Base-by-base conservation (phyloP, 331 rosid genomes). In the Cucumis variabilis region DNA sequence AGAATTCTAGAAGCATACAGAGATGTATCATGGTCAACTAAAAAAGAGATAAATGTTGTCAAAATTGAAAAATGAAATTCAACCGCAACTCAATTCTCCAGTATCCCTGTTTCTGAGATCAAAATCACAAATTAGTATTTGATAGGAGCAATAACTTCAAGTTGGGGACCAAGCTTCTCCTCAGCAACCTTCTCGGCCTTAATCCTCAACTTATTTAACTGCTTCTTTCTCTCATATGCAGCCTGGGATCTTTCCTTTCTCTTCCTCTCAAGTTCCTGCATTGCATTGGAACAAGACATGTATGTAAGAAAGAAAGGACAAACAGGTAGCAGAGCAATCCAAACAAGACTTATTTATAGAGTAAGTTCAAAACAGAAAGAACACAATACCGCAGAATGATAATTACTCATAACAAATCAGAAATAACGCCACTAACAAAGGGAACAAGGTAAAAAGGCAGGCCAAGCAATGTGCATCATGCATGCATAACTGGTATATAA, bases 191-290 rank as follows among this genome's bases (percentile, higher is more conserved):
- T 91, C 91, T 95, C 95, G 9, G 98, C 93, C 62, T 90, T 93
- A 72, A 74, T 58, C 88, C 91, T 86, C 11, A 95, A 90, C 78
- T 95, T 95, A 48, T 21, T 75, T 46, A 95, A 91, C 76, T 89
- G 94, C 89, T 92, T 95, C 94, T 91, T 95, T 85, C 89, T 92
- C 89, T 95, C 96, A 24, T 93, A 93, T 11, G 84, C 82, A 86
- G 90, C 48, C 53, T 89, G 91, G 14, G 96, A 72, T 44, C 88
- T 91, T 73, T 95, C 95, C 82, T 95, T 95, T 80, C 98, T 91
- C 96, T 93, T 95, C 90, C 90, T 89, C 77, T 95, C 98, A 12
- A 95, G 90, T 76, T 93, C 96, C 96, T 93, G 93, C 48, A 84
- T 48, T 93, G 93, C 48, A 84, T 48, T 60, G 55, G 30, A 28